Evolutionary conservation across 805 yeast genomes (phyloP).

Genomic region (Lachancea quebecensis): DNA sequence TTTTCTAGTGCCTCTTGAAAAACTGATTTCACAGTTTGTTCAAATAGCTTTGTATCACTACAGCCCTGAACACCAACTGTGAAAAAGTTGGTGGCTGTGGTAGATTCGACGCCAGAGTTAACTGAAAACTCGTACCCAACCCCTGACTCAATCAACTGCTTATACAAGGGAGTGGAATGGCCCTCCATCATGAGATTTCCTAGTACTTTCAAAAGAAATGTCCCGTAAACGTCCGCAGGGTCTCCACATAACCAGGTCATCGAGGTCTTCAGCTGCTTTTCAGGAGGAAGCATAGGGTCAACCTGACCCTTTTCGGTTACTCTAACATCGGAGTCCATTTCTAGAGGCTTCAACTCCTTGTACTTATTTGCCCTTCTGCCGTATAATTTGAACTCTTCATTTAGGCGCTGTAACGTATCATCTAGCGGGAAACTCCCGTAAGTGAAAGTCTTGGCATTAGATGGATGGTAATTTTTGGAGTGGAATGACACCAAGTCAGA

Average conservation of each 20-base stretch:
- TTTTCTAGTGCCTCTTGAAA: conserved; percentile 37
- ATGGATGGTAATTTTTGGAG: conserved; percentile 72
- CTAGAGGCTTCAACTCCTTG: conserved; percentile 37
- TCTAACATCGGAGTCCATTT: conserved; percentile 28
- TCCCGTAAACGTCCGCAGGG: conserved; percentile 60
- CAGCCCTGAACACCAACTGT: conserved; percentile 84
- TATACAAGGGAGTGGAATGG: conserved; percentile 85
- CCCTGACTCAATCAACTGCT: conserved; percentile 78
- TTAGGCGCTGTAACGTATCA: conserved; percentile 51
- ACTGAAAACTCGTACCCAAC: conserved; percentile 80
- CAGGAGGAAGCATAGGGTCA: conserved; percentile 65
- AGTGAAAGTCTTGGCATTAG: conserved; percentile 78
- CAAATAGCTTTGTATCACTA: conserved; percentile 41
- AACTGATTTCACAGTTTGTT: conserved; percentile 40
- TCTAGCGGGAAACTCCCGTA: conserved; percentile 72
- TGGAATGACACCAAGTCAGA: conserved; percentile 78
- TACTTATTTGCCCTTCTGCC: conserved; percentile 40
- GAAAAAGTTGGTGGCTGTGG: conserved; percentile 69
- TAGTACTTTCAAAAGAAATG: conserved; percentile 66
- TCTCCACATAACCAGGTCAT: conserved; percentile 83
- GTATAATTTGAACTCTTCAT: conserved; percentile 43
- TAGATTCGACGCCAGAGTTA: conserved; percentile 80
- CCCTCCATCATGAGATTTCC: conserved; percentile 77
- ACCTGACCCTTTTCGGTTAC: conserved; percentile 61
- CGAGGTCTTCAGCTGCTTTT: conserved; percentile 70